Conservation (phyloP, 2,329 filamentous ascomycete genomes). For the Pseudogymnoascus sp. region DNA sequence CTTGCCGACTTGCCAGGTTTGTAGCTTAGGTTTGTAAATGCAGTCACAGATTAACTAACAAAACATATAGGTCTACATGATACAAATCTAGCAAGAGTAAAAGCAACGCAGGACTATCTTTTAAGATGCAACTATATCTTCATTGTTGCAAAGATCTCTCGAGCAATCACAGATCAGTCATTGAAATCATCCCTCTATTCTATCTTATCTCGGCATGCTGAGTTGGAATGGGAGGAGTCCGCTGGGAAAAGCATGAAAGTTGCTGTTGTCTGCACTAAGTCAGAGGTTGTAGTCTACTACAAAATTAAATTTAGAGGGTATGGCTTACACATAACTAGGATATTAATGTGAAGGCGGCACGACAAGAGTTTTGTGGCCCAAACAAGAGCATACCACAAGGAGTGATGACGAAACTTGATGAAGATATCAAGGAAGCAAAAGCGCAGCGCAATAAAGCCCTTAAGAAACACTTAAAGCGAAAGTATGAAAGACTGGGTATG, state of each 20-base stretch:
- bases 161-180: constrained; percentile 32
- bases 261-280: constrained; percentile 33
- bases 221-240: constrained; percentile 27
- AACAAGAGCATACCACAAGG: constrained; percentile 21
- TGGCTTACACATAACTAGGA: constrained; percentile 23
- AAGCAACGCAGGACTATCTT: constrained; percentile 33
- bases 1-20: constrained; percentile 34
- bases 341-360: constrained; percentile 27
- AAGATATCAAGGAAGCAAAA: constrained; percentile 28
- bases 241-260: constrained; percentile 25
- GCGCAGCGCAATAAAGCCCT: constrained; percentile 17
- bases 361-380: constrained; percentile 27
- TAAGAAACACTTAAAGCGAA: constrained; percentile 26
- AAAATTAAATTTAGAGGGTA: neutral
- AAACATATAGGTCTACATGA: constrained; percentile 28
- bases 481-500: neutral
- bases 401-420: constrained; percentile 25
- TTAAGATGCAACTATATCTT: constrained; percentile 33
- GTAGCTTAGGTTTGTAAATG: neutral
- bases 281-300: constrained; percentile 23
- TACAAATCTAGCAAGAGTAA: constrained; percentile 33
- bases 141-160: constrained; percentile 33
- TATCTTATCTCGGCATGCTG: constrained; percentile 28
- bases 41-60: constrained; percentile 10
- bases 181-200: constrained; percentile 31